Percentiles rank a stretch among this genome's conserved stretches.
phyloP scores from a whole-genome alignment of 2,329 filamentous ascomycete species.

The Davidsoniella neocaledoniae region DNA sequence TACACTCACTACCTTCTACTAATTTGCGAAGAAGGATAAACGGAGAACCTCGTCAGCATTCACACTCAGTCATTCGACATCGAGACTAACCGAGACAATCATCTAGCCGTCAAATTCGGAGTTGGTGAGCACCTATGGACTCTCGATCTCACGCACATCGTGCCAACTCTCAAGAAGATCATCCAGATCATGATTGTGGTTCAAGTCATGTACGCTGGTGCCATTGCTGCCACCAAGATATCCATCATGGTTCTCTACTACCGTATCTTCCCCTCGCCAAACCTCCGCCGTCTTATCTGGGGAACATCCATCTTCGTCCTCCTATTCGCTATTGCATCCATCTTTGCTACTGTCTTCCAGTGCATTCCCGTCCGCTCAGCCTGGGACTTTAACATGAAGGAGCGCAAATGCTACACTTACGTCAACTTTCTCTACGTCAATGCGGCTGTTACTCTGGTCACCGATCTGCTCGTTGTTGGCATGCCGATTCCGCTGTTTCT shows the following conservation, averaged over 20 bases:
- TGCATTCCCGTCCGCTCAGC: slow-evolving; percentile 16
- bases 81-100: slow-evolving; percentile 3
- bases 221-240: slow-evolving; percentile 20
- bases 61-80: background rate
- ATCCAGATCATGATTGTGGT: slow-evolving; percentile 16
- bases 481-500: slow-evolving; percentile 19
- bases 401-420: slow-evolving; percentile 16
- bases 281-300: slow-evolving; percentile 17
- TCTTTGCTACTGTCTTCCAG: slow-evolving; percentile 18
- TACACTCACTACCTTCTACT: background rate
- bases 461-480: slow-evolving; percentile 18
- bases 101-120: slow-evolving; percentile 8
- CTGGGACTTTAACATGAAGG: slow-evolving; percentile 16
- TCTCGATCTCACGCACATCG: slow-evolving; percentile 1
- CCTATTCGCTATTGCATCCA: slow-evolving; percentile 16
- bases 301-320: slow-evolving; percentile 16
- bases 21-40: background rate
- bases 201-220: slow-evolving; percentile 19
- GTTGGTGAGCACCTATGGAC: slow-evolving; percentile 10
- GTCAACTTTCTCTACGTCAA: slow-evolving; percentile 17
- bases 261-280: slow-evolving; percentile 18
- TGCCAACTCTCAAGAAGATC: slow-evolving; percentile 1
- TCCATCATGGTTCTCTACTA: slow-evolving; percentile 21
- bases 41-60: background rate
- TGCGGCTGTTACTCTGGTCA: slow-evolving; percentile 17